Evolutionary conservation across 169 alveolate species (phyloP), one percentile per base, ranked within the genome.

Genomic region (Cryptosporidium sp.): DNA sequence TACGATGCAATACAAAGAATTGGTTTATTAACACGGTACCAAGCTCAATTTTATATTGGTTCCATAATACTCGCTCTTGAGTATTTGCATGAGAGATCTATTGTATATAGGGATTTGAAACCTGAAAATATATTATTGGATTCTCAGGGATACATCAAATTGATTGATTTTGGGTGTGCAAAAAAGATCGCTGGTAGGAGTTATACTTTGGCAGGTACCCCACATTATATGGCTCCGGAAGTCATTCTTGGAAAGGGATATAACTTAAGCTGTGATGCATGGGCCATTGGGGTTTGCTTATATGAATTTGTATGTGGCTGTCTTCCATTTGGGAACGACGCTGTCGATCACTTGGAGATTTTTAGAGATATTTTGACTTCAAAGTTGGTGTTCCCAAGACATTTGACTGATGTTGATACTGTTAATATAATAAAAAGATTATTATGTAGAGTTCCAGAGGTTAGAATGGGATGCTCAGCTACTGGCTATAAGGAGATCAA

Each of bases 251-350:
- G 99, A 52, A 95, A 97, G 86, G 99, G 99, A 0, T 98, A 98
- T 91, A 95, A 97, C n/a, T 96, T 96, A 71, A 94, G 97, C 26
- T 99, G 97, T 45, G 99, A 98, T 91, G 94, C 96, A 9, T 98
- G 99, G 99, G 95, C 99, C 16, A 92, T 98, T 62, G 99, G 99
- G n/a, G 96, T 97, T 14, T 96, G 99, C 80, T 94, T 98, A n/a
- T 98, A 96, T 92, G 99, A 98, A 87, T 97, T 98, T 86, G 91
- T 98, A 85, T 97, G 99, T 86, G 99, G 99, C 0, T 96, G 96
- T 29, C 96, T 97, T 21, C 99, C 99, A 18, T 98, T 97, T 89
- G 99, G 99, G 9, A 96, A 94, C 80, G 99, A 96, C 85, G 99
- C 97, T 21, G 98, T 96, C 37, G 99, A 97, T 89, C 99, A 98